A percentile compares a stretch with the other conserved stretches of the same genome.
phyloP scores from a whole-genome alignment of 305 asterid genomes.

The Fraxinus platypoda region DNA sequence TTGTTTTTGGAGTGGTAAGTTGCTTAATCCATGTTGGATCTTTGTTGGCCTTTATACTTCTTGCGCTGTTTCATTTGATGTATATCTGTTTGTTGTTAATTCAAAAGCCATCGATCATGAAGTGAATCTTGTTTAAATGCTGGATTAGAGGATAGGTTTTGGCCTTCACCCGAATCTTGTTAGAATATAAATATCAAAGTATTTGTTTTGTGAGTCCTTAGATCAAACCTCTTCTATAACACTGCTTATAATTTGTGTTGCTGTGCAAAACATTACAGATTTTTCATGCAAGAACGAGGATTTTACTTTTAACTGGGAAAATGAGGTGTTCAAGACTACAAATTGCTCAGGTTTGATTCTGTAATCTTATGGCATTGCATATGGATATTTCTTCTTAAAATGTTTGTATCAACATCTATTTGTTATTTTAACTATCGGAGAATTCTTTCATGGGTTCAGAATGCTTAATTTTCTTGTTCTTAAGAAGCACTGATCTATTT shows the following conservation, averaged over 20 bases:
- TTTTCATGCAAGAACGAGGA: background rate
- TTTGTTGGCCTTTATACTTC: background rate
- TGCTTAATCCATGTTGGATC: slow-evolving; percentile 3
- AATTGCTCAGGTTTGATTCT: background rate
- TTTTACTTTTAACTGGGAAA: background rate
- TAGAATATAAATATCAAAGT: background rate
- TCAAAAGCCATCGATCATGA: background rate
- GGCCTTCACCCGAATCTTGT: background rate
- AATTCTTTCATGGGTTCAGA: background rate
- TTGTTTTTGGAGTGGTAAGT: slow-evolving; percentile 10
- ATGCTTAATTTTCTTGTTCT: background rate
- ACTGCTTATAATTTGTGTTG: background rate
- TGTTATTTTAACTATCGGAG: background rate
- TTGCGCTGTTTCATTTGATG: background rate
- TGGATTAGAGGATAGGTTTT: background rate
- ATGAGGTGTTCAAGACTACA: background rate
- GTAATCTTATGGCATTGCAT: background rate
- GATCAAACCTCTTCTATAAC: background rate
- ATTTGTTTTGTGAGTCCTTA: background rate
- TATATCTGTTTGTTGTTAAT: background rate
- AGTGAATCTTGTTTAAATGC: background rate
- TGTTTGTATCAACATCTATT: background rate
- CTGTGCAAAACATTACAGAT: background rate
- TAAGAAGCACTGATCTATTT: background rate
- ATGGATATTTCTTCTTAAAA: background rate